phyloP scores from a whole-genome alignment of 768 basidiomycete species.

The Mycena metata region DNA sequence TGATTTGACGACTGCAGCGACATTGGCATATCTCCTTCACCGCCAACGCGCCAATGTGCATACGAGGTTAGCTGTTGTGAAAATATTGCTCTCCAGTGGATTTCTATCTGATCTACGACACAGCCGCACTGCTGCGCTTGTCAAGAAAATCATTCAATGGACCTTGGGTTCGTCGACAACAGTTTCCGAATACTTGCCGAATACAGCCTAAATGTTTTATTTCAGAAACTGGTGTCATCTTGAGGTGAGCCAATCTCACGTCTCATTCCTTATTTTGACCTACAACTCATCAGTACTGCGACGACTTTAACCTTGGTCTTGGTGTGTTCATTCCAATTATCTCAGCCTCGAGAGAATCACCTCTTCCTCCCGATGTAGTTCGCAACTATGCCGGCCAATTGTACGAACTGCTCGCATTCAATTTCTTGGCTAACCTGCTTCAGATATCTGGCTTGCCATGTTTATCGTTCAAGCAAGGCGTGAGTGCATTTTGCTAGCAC shows the following conservation, averaged over 20 bases:
- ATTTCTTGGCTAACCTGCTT: no score
- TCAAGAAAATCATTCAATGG: slow-evolving; percentile 20
- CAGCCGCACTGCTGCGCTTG: slow-evolving; percentile 10
- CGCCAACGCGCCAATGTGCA: not conserved
- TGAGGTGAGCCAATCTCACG: no score
- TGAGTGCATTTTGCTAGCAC: not conserved
- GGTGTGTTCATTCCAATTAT: no score
- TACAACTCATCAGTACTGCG: not conserved
- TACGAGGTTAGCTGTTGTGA: slow-evolving; percentile 1
- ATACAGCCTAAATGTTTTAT: not conserved
- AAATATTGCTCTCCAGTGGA: not conserved
- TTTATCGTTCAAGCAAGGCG: not conserved
- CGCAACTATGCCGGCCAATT: no score
- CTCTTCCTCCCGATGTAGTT: no score
- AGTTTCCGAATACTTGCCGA: no score
- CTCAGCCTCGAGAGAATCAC: no score
- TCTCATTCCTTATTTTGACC: not conserved
- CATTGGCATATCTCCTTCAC: slow-evolving; percentile 11
- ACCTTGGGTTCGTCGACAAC: slow-evolving; percentile 12
- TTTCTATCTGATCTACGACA: not conserved
- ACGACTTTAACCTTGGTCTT: not conserved
- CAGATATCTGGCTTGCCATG: not conserved
- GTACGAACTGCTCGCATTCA: no score
- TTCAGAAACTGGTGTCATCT: slow-evolving; percentile 22
- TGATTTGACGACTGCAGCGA: slow-evolving; percentile 15